Evolutionary conservation across 2,329 filamentous ascomycete species (phyloP).

Genomic region (Colletotrichum neosansevieriae): DNA sequence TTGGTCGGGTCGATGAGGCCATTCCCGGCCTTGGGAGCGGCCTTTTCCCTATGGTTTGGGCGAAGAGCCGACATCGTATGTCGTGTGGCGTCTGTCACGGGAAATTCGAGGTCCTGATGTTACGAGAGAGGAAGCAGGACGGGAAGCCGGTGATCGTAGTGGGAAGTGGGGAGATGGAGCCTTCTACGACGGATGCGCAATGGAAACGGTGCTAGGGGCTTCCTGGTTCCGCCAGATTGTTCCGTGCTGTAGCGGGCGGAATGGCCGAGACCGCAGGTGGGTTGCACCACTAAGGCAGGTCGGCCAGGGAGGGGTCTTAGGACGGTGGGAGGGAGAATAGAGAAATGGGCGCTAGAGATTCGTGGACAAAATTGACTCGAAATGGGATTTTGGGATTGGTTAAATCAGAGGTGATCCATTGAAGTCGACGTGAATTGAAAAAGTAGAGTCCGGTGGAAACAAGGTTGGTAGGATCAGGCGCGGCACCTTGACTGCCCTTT

Average conservation of each 20-base stretch:
- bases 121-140: not conserved
- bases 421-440: not conserved
- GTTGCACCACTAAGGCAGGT: constrained; percentile 31
- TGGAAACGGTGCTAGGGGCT: constrained; percentile 5
- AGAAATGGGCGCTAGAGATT: not conserved
- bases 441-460: not conserved
- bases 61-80: constrained; percentile 40
- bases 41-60: constrained; percentile 41
- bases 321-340: not conserved
- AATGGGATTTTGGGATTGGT: not conserved
- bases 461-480: not conserved
- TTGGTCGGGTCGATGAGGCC: constrained; percentile 70
- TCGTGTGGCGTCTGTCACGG: constrained; percentile 22
- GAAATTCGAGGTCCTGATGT: not conserved
- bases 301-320: constrained; percentile 19
- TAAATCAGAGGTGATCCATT: not conserved
- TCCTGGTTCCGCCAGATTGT: constrained; percentile 20
- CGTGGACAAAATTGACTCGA: not conserved
- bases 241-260: constrained; percentile 24
- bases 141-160: constrained; percentile 28
- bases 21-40: constrained; percentile 41
- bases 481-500: not conserved
- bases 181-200: constrained; percentile 11
- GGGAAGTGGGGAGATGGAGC: constrained; percentile 30
- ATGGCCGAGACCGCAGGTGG: constrained; percentile 37